Evolutionary conservation across 108 stramenopile species (phyloP).

Genomic region (Pseudonitzschia delicatissima): DNA sequence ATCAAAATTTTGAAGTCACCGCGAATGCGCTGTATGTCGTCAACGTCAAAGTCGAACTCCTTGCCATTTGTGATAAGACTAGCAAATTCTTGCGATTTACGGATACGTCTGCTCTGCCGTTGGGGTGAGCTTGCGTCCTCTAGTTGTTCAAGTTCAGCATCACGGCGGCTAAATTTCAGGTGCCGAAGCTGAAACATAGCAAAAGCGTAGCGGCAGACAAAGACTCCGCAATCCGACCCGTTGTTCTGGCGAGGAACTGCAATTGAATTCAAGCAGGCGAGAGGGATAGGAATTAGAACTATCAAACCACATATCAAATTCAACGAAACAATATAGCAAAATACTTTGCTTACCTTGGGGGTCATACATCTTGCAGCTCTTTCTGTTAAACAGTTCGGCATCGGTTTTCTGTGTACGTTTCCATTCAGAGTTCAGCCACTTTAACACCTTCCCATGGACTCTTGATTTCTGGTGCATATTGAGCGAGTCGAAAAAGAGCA

Average conservation of each 20-base stretch:
- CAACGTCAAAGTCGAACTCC: constrained; percentile 61
- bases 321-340: neutral
- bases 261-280: neutral
- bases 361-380: constrained; percentile 40
- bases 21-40: constrained; percentile 68
- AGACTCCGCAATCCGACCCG: constrained; percentile 87
- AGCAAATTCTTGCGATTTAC: constrained; percentile 10
- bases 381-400: constrained; percentile 31
- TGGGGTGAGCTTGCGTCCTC: neutral
- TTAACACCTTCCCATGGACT: constrained; percentile 40
- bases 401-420: constrained; percentile 31
- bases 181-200: constrained; percentile 57
- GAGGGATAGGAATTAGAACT: neutral
- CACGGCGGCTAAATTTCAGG: constrained; percentile 34
- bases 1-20: constrained; percentile 57
- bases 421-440: constrained; percentile 83
- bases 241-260: constrained; percentile 85
- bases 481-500: constrained; percentile 84
- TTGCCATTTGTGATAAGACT: constrained; percentile 43
- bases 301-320: neutral
- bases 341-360: constrained; percentile 61
- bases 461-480: constrained; percentile 58
- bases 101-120: neutral
- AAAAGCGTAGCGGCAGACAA: constrained; percentile 84
- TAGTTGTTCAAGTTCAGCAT: constrained; percentile 22